phyloP scores from a whole-genome alignment of 2,329 filamentous ascomycete species.

The Colletotrichum shisoi region DNA sequence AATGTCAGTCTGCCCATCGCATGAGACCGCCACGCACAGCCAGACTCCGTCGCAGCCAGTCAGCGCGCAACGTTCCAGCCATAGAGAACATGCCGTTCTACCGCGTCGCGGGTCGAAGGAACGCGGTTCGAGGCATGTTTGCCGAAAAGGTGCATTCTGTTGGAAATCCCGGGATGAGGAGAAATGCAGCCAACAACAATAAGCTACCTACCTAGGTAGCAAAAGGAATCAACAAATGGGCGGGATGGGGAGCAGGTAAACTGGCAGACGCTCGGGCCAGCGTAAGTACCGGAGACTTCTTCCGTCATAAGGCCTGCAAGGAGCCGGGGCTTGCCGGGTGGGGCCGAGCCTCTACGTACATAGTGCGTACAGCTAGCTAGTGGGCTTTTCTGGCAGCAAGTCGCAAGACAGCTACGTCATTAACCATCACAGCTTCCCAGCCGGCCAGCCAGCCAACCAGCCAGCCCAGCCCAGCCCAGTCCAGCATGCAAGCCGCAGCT shows the following conservation, averaged over 20 bases:
- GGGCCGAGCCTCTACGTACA: conserved; percentile 18
- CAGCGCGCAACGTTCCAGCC: conserved; percentile 13
- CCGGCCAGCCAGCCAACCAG: not conserved
- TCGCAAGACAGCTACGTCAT: conserved; percentile 39
- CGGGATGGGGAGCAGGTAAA: not conserved
- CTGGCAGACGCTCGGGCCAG: conserved; percentile 7
- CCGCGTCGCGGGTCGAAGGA: not conserved
- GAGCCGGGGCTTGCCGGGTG: conserved; percentile 26
- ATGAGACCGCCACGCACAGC: conserved; percentile 8
- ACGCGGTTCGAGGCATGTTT: conserved; percentile 4
- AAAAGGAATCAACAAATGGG: no score
- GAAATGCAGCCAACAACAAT: not conserved
- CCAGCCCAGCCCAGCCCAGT: conserved; percentile 13
- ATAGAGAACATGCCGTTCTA: conserved; percentile 4
- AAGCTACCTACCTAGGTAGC: not conserved
- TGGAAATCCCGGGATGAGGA: not conserved
- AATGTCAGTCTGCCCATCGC: conserved; percentile 4
- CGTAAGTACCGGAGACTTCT: conserved; percentile 28
- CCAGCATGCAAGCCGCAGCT: conserved; percentile 30
- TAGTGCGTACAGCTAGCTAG: conserved; percentile 19
- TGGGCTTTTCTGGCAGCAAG: conserved; percentile 23
- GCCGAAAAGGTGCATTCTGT: not conserved
- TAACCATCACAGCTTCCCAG: conserved; percentile 37
- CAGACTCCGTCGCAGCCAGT: conserved; percentile 6
- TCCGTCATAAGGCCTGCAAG: conserved; percentile 32